Conservation (phyloP, 2,329 filamentous ascomycete genomes). For the Aspergillus brunneoviolaceus region DNA sequence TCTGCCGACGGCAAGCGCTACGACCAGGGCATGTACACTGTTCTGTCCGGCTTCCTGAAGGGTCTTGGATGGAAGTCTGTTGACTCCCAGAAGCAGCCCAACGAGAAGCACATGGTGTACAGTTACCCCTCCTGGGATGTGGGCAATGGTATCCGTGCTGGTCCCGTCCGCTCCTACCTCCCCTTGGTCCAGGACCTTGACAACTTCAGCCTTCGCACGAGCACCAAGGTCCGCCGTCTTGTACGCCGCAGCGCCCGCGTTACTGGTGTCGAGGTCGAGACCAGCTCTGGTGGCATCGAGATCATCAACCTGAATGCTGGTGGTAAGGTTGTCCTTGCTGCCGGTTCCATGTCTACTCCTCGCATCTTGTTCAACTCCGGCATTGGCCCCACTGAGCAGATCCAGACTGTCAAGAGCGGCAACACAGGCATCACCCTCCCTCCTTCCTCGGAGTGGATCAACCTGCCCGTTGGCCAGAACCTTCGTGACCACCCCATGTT, state of each 20-base stretch:
- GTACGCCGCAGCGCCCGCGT: constrained; percentile 61
- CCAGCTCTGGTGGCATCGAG: constrained; percentile 48
- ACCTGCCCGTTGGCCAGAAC: constrained; percentile 51
- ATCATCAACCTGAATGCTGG: constrained; percentile 60
- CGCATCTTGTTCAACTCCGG: constrained; percentile 68
- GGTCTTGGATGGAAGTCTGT: constrained; percentile 63
- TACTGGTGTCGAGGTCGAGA: constrained; percentile 48
- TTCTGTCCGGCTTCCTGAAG: constrained; percentile 59
- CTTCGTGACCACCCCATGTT: constrained; percentile 43
- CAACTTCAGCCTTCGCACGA: constrained; percentile 67
- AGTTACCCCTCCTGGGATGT: constrained; percentile 67
- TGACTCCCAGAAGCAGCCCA: constrained; percentile 57
- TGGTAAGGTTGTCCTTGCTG: constrained; percentile 66
- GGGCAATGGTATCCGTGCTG: constrained; percentile 62
- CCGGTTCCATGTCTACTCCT: constrained; percentile 66
- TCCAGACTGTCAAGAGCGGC: constrained; percentile 45
- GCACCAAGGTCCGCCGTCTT: constrained; percentile 65
- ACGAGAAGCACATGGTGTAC: constrained; percentile 64
- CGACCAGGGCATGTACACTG: constrained; percentile 62
- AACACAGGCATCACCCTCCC: constrained; percentile 44
- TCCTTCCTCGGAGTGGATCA: constrained; percentile 45
- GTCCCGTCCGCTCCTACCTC: constrained; percentile 69
- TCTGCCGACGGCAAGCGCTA: constrained; percentile 66
- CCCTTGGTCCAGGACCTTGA: constrained; percentile 56
- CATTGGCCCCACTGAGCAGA: constrained; percentile 58